phyloP scores from a whole-genome alignment of 352 stramenopile species.

The Pythium volutum region DNA sequence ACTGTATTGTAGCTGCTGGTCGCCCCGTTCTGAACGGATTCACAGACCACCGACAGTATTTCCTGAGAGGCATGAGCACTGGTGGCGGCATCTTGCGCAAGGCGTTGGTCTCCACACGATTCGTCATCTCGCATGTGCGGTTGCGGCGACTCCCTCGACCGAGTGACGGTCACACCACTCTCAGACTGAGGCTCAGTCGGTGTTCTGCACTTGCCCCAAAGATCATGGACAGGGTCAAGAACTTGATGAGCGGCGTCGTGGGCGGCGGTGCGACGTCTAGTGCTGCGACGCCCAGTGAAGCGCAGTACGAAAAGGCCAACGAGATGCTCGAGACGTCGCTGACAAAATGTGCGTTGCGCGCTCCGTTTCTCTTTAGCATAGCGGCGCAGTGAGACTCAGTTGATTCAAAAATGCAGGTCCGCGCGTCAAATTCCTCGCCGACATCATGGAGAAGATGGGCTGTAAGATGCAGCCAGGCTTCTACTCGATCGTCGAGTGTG shows the following conservation, averaged over 20 bases:
- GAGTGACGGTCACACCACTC: conserved; percentile 13
- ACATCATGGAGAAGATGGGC: conserved; percentile 86
- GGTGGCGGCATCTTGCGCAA: neutral
- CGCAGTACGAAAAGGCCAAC: conserved; percentile 27
- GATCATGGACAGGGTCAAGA: conserved; percentile 73
- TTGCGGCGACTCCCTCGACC: conserved; percentile 3
- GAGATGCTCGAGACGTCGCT: conserved; percentile 68
- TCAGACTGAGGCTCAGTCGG: neutral
- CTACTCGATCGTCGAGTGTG: conserved; percentile 80
- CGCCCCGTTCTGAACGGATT: no score
- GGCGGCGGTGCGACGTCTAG: conserved; percentile 22
- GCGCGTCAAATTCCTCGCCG: conserved; percentile 76
- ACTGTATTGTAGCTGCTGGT: no score
- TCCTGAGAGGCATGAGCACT: neutral
- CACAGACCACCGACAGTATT: neutral
- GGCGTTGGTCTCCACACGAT: no score
- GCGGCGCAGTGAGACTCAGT: no score
- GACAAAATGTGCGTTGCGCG: conserved; percentile 61
- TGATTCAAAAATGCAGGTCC: conserved; percentile 36
- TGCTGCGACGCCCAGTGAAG: conserved; percentile 10
- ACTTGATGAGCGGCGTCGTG: conserved; percentile 41
- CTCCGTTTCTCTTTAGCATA: no score
- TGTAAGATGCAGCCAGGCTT: conserved; percentile 72
- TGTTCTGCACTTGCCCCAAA: no score
- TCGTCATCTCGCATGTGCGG: conserved; percentile 4